These are phyloP conservation scores for Phaeomoniella chlamydospora DNA, from an alignment of 2,329 filamentous ascomycete species.

Conservation along the genomic window DNA sequence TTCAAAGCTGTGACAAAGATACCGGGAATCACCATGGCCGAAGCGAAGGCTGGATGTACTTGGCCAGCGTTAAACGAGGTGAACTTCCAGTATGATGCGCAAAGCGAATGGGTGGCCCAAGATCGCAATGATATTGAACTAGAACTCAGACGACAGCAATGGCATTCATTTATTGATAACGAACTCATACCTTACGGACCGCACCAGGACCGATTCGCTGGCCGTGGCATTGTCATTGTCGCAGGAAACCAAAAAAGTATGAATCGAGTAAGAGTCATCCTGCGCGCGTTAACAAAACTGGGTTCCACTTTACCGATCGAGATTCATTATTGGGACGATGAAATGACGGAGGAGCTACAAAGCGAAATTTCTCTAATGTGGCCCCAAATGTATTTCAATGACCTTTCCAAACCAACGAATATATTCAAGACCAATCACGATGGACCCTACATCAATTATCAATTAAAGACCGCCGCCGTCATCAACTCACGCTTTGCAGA, in stretches of 20 bases:
- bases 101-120: slow-evolving; percentile 3
- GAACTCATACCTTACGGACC: slow-evolving; percentile 9
- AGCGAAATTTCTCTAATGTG: slow-evolving; percentile 8
- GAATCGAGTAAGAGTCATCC: slow-evolving; percentile 10
- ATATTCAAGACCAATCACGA: slow-evolving; percentile 10
- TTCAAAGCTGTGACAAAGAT: slow-evolving; percentile 4
- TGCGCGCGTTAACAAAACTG: slow-evolving; percentile 8
- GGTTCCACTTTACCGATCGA: slow-evolving; percentile 14
- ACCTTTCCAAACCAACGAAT: slow-evolving; percentile 11
- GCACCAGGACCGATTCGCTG: slow-evolving; percentile 10
- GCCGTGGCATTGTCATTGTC: slow-evolving; percentile 17
- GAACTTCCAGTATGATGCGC: slow-evolving; percentile 2
- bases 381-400: slow-evolving; percentile 14
- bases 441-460: slow-evolving; percentile 12
- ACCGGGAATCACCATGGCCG: slow-evolving; percentile 2
- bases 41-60: slow-evolving; percentile 4
- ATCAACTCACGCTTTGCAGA: slow-evolving; percentile 21
- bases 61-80: slow-evolving; percentile 3
- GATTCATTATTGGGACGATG: slow-evolving; percentile 16
- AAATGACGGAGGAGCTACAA: slow-evolving; percentile 10
- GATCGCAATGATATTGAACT: slow-evolving; percentile 7
- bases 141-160: slow-evolving; percentile 6
- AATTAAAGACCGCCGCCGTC: slow-evolving; percentile 19
- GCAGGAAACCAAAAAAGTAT: slow-evolving; percentile 13
- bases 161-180: slow-evolving; percentile 10